phyloP scores from a whole-genome alignment of 164 flowering plant species.

The Macadamia integrifolia region DNA sequence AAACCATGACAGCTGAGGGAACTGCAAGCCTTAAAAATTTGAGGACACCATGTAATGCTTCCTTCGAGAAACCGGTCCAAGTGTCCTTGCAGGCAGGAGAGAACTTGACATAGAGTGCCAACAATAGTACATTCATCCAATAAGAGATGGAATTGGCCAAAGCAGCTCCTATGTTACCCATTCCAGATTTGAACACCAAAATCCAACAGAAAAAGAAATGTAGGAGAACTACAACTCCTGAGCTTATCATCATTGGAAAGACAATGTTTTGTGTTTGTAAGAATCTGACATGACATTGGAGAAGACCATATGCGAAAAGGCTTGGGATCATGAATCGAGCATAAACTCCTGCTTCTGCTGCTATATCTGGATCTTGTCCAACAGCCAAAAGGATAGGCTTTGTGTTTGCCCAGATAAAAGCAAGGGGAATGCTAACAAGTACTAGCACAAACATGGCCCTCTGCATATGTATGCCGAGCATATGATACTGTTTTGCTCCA shows the following conservation, averaged over 20 bases:
- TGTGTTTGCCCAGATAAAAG: slow-evolving; percentile 22
- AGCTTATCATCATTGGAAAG: slow-evolving; percentile 25
- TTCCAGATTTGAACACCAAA: slow-evolving; percentile 27
- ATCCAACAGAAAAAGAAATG: slow-evolving; percentile 28
- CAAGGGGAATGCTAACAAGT: slow-evolving; percentile 19
- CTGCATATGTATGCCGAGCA: slow-evolving; percentile 32
- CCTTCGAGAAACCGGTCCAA: slow-evolving; percentile 37
- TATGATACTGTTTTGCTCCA: slow-evolving; percentile 30
- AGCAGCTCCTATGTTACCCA: slow-evolving; percentile 33
- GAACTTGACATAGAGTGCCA: slow-evolving; percentile 30
- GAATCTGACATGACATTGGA: slow-evolving; percentile 21
- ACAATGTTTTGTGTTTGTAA: slow-evolving; percentile 25
- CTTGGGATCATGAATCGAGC: slow-evolving; percentile 24
- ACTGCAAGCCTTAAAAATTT: slow-evolving; percentile 29
- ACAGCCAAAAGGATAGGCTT: slow-evolving; percentile 13
- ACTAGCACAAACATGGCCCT: slow-evolving; percentile 23
- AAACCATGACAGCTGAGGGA: slow-evolving; percentile 37
- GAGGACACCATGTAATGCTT: slow-evolving; percentile 21
- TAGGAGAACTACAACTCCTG: slow-evolving; percentile 18
- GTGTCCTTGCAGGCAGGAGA: slow-evolving; percentile 30
- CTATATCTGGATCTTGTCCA: slow-evolving; percentile 22
- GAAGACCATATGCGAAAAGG: slow-evolving; percentile 19
- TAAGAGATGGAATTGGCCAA: slow-evolving; percentile 27
- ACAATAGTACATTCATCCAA: slow-evolving; percentile 29
- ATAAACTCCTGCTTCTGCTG: slow-evolving; percentile 19